Conservation (phyloP, 495 filamentous ascomycete species). For the Cryomyces minteri region DNA sequence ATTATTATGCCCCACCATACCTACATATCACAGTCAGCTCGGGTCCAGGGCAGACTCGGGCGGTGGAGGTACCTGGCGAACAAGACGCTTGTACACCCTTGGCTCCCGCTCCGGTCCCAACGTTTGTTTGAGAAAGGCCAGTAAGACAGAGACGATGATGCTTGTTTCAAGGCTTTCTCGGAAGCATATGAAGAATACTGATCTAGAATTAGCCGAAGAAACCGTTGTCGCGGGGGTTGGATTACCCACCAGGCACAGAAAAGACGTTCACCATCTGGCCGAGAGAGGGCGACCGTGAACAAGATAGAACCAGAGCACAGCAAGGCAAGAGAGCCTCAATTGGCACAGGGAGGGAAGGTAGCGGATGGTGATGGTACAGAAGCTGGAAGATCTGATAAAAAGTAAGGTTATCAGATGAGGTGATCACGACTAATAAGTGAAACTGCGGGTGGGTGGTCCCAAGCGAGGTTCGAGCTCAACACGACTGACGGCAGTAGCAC, state of each 20-base stretch:
- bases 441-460: too few relatives aligned
- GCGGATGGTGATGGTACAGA: too few relatives aligned
- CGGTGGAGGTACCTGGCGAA: slow-evolving; percentile 38
- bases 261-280: slow-evolving; percentile 39
- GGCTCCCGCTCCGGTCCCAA: slow-evolving; percentile 35
- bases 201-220: slow-evolving; percentile 1
- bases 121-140: slow-evolving; percentile 67
- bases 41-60: too few relatives aligned
- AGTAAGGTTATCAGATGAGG: too few relatives aligned
- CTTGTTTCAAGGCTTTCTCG: slow-evolving; percentile 67
- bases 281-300: neutral
- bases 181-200: slow-evolving; percentile 73
- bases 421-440: too few relatives aligned
- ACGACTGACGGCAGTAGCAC: too few relatives aligned
- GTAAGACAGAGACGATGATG: slow-evolving; percentile 66
- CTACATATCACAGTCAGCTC: slow-evolving; percentile 18
- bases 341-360: too few relatives aligned
- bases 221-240: neutral
- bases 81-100: slow-evolving; percentile 43
- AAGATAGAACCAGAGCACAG: too few relatives aligned
- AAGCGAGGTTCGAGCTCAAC: too few relatives aligned
- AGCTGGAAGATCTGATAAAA: too few relatives aligned
- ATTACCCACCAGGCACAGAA: slow-evolving; percentile 30
- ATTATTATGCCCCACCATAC: slow-evolving; percentile 50
- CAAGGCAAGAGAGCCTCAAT: too few relatives aligned